These are phyloP conservation scores for Sphagnum tenellum DNA, from an alignment of 225 moss, liverwort and hornwort genomes.

Conservation along the genomic window DNA sequence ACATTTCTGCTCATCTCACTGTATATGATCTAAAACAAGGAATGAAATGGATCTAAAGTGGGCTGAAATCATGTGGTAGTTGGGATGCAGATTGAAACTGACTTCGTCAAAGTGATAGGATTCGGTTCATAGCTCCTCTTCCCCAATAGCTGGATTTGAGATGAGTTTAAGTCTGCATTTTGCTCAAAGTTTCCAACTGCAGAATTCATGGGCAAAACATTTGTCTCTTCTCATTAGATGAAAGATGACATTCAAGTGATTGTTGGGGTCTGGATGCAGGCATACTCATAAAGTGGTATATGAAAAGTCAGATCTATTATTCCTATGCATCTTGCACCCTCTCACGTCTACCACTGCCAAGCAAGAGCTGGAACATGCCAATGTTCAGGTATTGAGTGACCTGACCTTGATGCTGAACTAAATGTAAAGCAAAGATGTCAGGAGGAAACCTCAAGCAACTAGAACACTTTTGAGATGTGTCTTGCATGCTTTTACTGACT, in stretches of 20 bases:
- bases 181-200: not conserved
- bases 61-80: no score
- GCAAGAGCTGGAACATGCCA: constrained; percentile 23
- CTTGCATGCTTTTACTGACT: not conserved
- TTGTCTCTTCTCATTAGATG: not conserved
- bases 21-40: not conserved
- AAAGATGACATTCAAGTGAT: not conserved
- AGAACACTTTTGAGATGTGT: not conserved
- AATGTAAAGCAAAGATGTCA: no score
- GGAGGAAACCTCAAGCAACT: not conserved
- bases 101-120: constrained; percentile 42
- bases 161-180: not conserved
- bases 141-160: not conserved
- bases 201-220: not conserved
- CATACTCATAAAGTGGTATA: constrained; percentile 31
- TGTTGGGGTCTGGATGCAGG: constrained; percentile 9
- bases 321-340: constrained; percentile 34
- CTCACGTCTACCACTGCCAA: constrained; percentile 22
- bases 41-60: no score
- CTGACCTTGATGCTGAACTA: no score
- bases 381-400: constrained; percentile 20
- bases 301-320: constrained; percentile 40
- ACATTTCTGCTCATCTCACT: not conserved
- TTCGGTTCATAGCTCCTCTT: constrained; percentile 14
- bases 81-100: constrained; percentile 35